Evolutionary conservation across 805 yeast species (phyloP), one percentile per base, ranked within the genome.

Genomic region (Metschnikowia colocasiae): DNA sequence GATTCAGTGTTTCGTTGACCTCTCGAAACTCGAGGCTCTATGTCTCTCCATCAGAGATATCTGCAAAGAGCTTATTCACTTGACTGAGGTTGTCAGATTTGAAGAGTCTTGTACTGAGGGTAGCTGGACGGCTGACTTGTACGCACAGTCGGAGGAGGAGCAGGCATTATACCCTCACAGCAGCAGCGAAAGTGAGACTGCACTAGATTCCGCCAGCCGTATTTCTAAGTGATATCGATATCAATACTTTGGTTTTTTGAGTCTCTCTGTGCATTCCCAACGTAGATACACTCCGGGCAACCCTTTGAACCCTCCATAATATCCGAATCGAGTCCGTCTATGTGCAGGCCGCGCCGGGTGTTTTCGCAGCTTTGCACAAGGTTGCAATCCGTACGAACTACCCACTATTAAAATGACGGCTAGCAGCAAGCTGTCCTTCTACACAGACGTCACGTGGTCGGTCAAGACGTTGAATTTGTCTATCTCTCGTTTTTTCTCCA

Each of bases 311-410:
- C 13, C 12, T n/a, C 15, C 16, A 13, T 29, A n/a, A 13, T 13
- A 13, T 13, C 16, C 10, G 12, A 10, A 4, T 29, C 32, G 13
- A 13, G 6, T 6, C 32, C 8, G 5, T 4, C 6, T 36, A 15
- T 36, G 13, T 36, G 29, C 40, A 36, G 30, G 8, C 27, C 15
- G 2, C 4, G 4, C 9, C 3, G 13, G 5, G 16, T 35, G 16
- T 13, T 38, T 29, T 39, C 25, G 42, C 42, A 39, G 33, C 42
- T 39, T 39, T 39, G 42, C 42, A 22, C 38, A 35, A 20, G 18
- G 42, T 15, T 39, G 40, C 40, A 36, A 15, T 15, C 12, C 33
- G 15, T 18, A 8, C 9, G 18, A 19, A 30, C 34, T n/a, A 39
- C 27, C 18, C 32, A 38, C 7, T 18, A 12, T 29, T 19, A 29